These are phyloP conservation scores for Plantago lanceolata DNA, from an alignment of 305 asterid genomes.

Conservation along the genomic window DNA sequence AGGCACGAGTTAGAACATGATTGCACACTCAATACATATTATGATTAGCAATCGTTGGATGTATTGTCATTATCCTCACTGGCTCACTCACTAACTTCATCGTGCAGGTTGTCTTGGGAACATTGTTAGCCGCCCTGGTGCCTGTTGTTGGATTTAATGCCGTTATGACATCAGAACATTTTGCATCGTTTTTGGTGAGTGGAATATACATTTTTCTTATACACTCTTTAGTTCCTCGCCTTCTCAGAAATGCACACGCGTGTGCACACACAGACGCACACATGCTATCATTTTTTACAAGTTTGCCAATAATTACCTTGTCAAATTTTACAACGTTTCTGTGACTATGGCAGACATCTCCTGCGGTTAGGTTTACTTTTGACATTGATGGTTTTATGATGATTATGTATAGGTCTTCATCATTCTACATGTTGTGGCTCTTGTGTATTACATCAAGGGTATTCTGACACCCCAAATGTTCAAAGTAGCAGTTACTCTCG, in stretches of 20 bases:
- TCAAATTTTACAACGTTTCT: neutral
- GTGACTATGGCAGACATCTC: slow-evolving; percentile 1
- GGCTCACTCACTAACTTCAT: slow-evolving; percentile 1
- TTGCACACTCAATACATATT: neutral
- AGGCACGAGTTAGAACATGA: neutral
- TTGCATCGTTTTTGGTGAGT: slow-evolving; percentile 89
- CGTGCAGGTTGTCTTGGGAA: slow-evolving; percentile 83
- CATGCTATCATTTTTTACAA: neutral
- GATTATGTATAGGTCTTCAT: slow-evolving; percentile 64
- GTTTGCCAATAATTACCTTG: neutral
- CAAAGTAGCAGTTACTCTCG: slow-evolving; percentile 88
- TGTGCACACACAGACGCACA: neutral
- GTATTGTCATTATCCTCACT: slow-evolving; percentile 16
- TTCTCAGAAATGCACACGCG: neutral
- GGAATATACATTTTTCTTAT: slow-evolving; percentile 8
- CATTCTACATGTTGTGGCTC: slow-evolving; percentile 79
- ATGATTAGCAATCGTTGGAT: slow-evolving; percentile 10
- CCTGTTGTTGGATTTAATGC: slow-evolving; percentile 98
- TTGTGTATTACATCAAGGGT: slow-evolving; percentile 80
- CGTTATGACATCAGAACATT: slow-evolving; percentile 94
- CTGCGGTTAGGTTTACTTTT: neutral
- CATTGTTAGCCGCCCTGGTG: slow-evolving; percentile 79
- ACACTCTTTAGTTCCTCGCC: neutral
- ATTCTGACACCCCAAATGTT: slow-evolving; percentile 81
- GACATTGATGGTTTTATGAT: slow-evolving; percentile 20